Evolutionary conservation across 1,284 basidiomycete genomes (phyloP).

Genomic region (Schizopora paradoxa): DNA sequence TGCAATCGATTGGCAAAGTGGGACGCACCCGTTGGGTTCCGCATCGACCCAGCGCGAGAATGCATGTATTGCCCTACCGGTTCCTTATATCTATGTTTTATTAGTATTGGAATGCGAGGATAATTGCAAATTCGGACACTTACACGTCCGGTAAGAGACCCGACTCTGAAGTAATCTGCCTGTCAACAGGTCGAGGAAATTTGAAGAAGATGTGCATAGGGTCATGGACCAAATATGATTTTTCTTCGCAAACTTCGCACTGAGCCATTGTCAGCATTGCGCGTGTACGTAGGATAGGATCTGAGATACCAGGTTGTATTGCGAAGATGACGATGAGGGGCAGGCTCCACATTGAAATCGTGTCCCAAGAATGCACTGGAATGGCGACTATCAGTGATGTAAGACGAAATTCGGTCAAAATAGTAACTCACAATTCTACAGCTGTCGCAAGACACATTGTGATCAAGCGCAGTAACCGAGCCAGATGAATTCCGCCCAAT

Average conservation of each 20-base stretch:
- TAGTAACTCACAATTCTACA: too few relatives aligned
- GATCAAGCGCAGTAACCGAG: slow-evolving; percentile 38
- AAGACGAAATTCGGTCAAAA: too few relatives aligned
- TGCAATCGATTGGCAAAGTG: not conserved
- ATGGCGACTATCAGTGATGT: too few relatives aligned
- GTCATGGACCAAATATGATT: slow-evolving; percentile 75
- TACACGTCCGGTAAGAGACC: slow-evolving; percentile 71
- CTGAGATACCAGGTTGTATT: slow-evolving; percentile 64
- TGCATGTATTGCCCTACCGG: slow-evolving; percentile 62
- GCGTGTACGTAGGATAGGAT: too few relatives aligned
- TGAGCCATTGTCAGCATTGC: slow-evolving; percentile 27
- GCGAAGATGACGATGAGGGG: slow-evolving; percentile 49
- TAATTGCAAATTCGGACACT: slow-evolving; percentile 19
- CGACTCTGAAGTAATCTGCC: slow-evolving; percentile 52
- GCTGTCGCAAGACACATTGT: slow-evolving; percentile 52
- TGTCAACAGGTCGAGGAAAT: slow-evolving; percentile 70
- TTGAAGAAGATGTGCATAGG: slow-evolving; percentile 85
- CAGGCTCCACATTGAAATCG: slow-evolving; percentile 78
- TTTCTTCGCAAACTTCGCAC: slow-evolving; percentile 75
- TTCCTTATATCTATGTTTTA: slow-evolving; percentile 58
- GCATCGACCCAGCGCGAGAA: slow-evolving; percentile 34
- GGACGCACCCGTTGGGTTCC: slow-evolving; percentile 57
- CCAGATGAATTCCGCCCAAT: too few relatives aligned
- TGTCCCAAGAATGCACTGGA: slow-evolving; percentile 59
- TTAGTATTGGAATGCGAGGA: slow-evolving; percentile 1